These are phyloP conservation scores for Diaporthe humulicola DNA, from an alignment of 2,329 filamentous ascomycete species.

Conservation along the genomic window DNA sequence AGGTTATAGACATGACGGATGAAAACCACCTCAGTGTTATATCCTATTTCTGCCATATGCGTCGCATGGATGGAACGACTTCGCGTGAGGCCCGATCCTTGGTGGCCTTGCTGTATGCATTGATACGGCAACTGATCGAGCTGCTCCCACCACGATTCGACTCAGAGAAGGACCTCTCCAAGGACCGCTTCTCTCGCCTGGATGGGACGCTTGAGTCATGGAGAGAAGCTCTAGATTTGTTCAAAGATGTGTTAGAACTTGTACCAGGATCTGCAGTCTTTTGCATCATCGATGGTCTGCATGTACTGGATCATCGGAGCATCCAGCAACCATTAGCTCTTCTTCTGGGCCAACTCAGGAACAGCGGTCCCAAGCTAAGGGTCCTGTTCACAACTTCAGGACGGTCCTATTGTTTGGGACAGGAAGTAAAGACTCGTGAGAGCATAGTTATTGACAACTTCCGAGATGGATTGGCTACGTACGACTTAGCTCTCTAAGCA, in stretches of 20 bases:
- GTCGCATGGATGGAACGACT: not conserved
- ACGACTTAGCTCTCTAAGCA: not conserved
- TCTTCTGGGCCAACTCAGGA: not conserved
- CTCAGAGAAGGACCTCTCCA: not conserved
- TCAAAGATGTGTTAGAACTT: not conserved
- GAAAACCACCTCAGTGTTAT: constrained; percentile 26
- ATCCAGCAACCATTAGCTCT: not conserved
- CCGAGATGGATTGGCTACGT: not conserved
- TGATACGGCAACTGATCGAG: constrained; percentile 32
- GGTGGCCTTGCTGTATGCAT: constrained; percentile 13
- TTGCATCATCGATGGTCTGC: constrained; percentile 28
- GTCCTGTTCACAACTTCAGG: constrained; percentile 25
- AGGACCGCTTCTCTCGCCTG: not conserved
- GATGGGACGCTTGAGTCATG: constrained; percentile 9
- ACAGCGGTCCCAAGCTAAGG: not conserved
- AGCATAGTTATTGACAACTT: not conserved
- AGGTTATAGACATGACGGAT: constrained; percentile 22
- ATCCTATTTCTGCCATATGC: constrained; percentile 43
- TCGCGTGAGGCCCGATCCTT: not conserved
- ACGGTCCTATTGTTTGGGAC: constrained; percentile 35
- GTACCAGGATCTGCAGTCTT: not conserved
- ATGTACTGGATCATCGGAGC: constrained; percentile 18
- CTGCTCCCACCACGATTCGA: constrained; percentile 14
- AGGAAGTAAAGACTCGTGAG: not conserved
- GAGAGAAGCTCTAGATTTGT: not conserved